Percentiles rank a stretch among this genome's conserved stretches.
Evolutionary conservation across 23 red algal species (phyloP).

Genomic region (Cyanidiococcus yangmingshanensis): DNA sequence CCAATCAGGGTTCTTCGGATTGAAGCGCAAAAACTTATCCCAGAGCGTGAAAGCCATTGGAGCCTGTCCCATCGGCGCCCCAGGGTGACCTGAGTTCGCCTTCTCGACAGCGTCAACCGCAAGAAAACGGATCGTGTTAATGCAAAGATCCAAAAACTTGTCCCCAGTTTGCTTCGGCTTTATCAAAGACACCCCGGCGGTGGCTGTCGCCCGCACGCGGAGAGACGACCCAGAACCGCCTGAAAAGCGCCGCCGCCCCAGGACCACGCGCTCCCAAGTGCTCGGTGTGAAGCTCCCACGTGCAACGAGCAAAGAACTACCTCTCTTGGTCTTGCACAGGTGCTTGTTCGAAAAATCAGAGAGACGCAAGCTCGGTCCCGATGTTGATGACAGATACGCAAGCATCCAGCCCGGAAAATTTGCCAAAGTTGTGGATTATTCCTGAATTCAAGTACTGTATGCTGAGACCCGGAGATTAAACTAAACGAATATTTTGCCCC

Average conservation of each 20-base stretch:
- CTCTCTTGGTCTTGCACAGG: neutral
- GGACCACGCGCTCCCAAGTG: neutral
- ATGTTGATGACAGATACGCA: neutral
- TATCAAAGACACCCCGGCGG: neutral
- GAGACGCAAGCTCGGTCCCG: neutral
- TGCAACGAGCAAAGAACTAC: neutral
- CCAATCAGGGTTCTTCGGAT: constrained; percentile 78
- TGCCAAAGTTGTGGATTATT: neutral
- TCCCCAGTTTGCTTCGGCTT: constrained; percentile 76
- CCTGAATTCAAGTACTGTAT: no score
- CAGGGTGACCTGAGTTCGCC: constrained; percentile 81
- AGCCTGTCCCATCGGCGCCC: constrained; percentile 85
- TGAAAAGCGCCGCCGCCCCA: neutral
- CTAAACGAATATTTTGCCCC: no score
- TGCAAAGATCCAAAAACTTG: constrained; percentile 52
- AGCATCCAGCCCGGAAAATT: neutral
- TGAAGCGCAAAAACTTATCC: constrained; percentile 83
- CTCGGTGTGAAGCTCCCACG: neutral
- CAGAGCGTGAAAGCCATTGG: constrained; percentile 63
- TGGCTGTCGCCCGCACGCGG: neutral
- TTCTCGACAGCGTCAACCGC: constrained; percentile 78
- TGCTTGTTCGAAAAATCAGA: neutral
- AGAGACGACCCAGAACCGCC: neutral
- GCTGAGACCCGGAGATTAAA: no score
- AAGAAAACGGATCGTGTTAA: constrained; percentile 83